These are phyloP conservation scores for Amborella trichopoda DNA, from an alignment of 164 flowering plant genomes.

Conservation along the genomic window DNA sequence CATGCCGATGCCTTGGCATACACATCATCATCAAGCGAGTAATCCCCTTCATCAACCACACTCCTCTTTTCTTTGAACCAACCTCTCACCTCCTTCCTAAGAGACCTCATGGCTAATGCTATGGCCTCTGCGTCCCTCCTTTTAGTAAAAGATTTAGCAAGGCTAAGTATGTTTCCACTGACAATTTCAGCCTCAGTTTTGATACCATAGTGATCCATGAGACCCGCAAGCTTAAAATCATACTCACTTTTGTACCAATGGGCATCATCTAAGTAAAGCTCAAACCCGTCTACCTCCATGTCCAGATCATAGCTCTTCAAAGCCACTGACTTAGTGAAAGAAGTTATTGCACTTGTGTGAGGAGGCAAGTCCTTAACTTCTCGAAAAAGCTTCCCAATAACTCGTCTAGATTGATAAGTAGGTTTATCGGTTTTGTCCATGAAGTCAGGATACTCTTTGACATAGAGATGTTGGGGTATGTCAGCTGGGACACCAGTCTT, in stretches of 20 bases:
- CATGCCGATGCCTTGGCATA: slow-evolving; percentile 81
- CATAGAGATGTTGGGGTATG: slow-evolving; percentile 43
- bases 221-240: slow-evolving; percentile 57
- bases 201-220: slow-evolving; percentile 73
- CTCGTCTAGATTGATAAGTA: slow-evolving; percentile 39
- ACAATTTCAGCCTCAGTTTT: slow-evolving; percentile 73
- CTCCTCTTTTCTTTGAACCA: slow-evolving; percentile 37
- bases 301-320: slow-evolving; percentile 43
- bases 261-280: slow-evolving; percentile 55
- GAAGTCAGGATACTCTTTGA: slow-evolving; percentile 74
- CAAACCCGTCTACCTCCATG: slow-evolving; percentile 69
- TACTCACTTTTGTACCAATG: slow-evolving; percentile 41
- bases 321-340: slow-evolving; percentile 56
- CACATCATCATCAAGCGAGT: slow-evolving; percentile 13
- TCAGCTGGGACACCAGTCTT: slow-evolving; percentile 80
- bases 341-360: slow-evolving; percentile 5
- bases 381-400: slow-evolving; percentile 34
- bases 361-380: slow-evolving; percentile 45
- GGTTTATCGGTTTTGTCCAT: slow-evolving; percentile 74
- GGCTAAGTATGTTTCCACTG: slow-evolving; percentile 48
- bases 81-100: slow-evolving; percentile 57
- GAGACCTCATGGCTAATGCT: slow-evolving; percentile 39
- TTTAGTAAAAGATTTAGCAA: slow-evolving; percentile 36
- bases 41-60: slow-evolving; percentile 2
- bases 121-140: slow-evolving; percentile 56